Conservation (phyloP, 2,329 filamentous ascomycete species). For the Penicillium sp. region DNA sequence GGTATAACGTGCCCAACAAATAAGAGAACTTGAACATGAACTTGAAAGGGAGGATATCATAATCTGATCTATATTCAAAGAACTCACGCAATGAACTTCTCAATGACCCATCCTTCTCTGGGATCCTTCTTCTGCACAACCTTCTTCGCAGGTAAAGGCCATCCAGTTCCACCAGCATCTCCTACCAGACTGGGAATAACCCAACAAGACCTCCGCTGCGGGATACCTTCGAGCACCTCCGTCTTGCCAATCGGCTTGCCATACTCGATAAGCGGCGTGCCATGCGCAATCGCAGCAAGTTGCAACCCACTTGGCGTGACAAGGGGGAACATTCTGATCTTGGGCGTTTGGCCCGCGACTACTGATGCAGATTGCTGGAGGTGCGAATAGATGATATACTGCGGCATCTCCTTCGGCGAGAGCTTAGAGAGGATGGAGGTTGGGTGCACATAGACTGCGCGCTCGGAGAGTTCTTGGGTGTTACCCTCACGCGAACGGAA, state of each 20-base stretch:
- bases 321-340: conserved; percentile 84
- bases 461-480: conserved; percentile 51
- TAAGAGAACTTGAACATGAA: not conserved
- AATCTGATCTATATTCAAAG: conserved; percentile 18
- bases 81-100: conserved; percentile 45
- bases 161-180: conserved; percentile 65
- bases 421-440: conserved; percentile 73
- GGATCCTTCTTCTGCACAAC: conserved; percentile 74
- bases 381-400: conserved; percentile 83
- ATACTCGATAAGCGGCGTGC: conserved; percentile 78
- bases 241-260: conserved; percentile 91
- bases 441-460: conserved; percentile 83
- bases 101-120: conserved; percentile 73
- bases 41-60: conserved; percentile 23
- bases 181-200: conserved; percentile 77
- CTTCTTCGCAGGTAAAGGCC: conserved; percentile 82
- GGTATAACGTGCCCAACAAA: not conserved
- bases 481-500: conserved; percentile 60
- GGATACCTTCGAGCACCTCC: conserved; percentile 47
- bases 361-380: conserved; percentile 66
- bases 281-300: conserved; percentile 74
- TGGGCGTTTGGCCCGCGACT: conserved; percentile 58
- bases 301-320: conserved; percentile 74
- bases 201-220: conserved; percentile 69
- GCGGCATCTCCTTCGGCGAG: conserved; percentile 70